A percentile compares a stretch with the other conserved stretches of the same genome.
phyloP scores from a whole-genome alignment of 495 filamentous ascomycete species.

The Aspergillus steynii region DNA sequence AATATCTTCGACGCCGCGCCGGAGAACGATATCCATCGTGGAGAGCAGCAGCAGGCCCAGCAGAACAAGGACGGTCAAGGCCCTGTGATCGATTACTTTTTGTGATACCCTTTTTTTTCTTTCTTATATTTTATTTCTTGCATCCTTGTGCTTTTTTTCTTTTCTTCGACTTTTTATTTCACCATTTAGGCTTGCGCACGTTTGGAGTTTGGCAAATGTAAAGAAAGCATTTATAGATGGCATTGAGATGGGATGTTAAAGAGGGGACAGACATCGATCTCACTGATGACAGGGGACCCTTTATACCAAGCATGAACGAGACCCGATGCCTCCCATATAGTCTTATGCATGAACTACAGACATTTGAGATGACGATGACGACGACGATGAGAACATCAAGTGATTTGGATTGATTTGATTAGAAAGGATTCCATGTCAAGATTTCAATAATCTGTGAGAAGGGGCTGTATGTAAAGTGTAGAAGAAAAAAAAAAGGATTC shows the following conservation, averaged over 20 bases:
- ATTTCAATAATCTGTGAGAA: neutral
- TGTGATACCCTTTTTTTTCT: conserved; percentile 55
- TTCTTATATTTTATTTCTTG: conserved; percentile 12
- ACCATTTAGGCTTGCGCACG: conserved; percentile 4
- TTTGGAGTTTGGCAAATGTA: conserved; percentile 36
- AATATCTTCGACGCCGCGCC: conserved; percentile 97
- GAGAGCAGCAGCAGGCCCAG: conserved; percentile 60
- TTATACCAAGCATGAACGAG: neutral
- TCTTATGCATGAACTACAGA: neutral
- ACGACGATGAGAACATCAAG: neutral
- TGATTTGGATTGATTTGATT: neutral
- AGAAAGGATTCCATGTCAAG: neutral
- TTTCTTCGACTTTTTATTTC: conserved; percentile 12
- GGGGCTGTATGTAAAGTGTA: neutral
- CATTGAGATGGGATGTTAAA: conserved; percentile 16
- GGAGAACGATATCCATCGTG: conserved; percentile 87
- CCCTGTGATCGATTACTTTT: conserved; percentile 72
- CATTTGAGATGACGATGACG: neutral
- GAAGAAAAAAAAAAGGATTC: neutral
- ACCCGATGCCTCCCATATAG: neutral
- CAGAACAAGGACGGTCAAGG: conserved; percentile 59
- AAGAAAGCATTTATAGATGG: conserved; percentile 30
- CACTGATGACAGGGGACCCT: neutral
- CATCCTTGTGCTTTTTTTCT: conserved; percentile 11
- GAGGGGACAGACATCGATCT: conserved; percentile 13